phyloP scores from a whole-genome alignment of 2,329 filamentous ascomycete species.

The Grosmannia huntii region DNA sequence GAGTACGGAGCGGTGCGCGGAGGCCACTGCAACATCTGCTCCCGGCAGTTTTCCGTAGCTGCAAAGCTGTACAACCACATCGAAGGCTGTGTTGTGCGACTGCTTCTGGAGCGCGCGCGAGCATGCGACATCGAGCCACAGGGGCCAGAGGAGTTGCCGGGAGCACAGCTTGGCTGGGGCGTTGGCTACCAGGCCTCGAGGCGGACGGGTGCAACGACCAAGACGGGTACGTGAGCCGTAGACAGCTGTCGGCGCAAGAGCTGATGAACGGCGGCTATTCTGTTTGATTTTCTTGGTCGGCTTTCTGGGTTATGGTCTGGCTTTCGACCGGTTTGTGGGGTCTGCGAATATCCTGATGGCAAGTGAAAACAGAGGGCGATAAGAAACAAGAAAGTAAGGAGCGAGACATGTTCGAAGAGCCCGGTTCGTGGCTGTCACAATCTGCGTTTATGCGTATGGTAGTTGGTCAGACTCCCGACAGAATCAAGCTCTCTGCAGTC shows the following conservation, averaged over 20 bases:
- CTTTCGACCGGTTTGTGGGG: background rate
- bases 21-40: slow-evolving; percentile 4
- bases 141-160: background rate
- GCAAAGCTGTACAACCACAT: slow-evolving; percentile 6
- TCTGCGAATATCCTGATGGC: background rate
- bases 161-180: background rate
- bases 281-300: background rate
- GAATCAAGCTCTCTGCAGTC: background rate
- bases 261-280: background rate
- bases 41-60: background rate
- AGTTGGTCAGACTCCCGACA: background rate
- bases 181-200: background rate
- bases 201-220: background rate
- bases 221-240: background rate
- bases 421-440: too few species aligned
- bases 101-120: background rate
- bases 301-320: background rate
- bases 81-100: slow-evolving; percentile 4
- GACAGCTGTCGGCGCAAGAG: too few species aligned
- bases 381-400: background rate
- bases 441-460: background rate
- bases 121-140: background rate
- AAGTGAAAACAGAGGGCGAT: background rate
- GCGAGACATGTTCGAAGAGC: background rate
- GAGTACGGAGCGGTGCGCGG: background rate